phyloP scores from a whole-genome alignment of 164 flowering plant species.

The Cinnamomum micranthum region DNA sequence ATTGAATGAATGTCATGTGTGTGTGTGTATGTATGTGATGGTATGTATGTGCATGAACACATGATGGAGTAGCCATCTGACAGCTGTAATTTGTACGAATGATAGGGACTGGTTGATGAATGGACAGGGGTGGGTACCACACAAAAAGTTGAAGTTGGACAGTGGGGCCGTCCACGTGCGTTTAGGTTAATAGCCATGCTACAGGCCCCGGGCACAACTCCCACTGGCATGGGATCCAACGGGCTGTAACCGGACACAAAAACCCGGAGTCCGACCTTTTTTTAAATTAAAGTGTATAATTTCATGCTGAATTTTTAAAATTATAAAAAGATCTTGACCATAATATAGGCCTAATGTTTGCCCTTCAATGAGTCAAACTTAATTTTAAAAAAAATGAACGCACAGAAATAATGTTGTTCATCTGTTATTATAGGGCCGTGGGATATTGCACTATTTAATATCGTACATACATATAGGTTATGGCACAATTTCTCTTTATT shows the following conservation, averaged over 20 bases:
- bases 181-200: no score
- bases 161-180: fast-evolving
- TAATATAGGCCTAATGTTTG: no score
- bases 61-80: background rate
- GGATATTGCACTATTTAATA: no score
- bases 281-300: fast-evolving
- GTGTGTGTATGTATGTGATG: background rate
- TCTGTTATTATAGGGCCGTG: no score
- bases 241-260: no score
- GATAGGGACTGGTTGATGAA: background rate
- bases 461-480: no score
- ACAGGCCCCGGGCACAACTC: no score
- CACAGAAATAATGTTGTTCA: fast-evolving
- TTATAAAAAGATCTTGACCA: fast-evolving
- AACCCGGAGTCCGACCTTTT: no score
- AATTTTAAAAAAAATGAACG: no score
- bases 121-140: background rate
- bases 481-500: no score
- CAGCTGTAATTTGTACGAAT: background rate
- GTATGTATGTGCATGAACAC: background rate
- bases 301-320: fast-evolving
- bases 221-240: no score
- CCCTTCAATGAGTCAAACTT: no score
- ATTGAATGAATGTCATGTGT: background rate
- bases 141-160: background rate